These are phyloP conservation scores for Boletus sp. DNA, from an alignment of 1,284 basidiomycete genomes.

Conservation along the genomic window DNA sequence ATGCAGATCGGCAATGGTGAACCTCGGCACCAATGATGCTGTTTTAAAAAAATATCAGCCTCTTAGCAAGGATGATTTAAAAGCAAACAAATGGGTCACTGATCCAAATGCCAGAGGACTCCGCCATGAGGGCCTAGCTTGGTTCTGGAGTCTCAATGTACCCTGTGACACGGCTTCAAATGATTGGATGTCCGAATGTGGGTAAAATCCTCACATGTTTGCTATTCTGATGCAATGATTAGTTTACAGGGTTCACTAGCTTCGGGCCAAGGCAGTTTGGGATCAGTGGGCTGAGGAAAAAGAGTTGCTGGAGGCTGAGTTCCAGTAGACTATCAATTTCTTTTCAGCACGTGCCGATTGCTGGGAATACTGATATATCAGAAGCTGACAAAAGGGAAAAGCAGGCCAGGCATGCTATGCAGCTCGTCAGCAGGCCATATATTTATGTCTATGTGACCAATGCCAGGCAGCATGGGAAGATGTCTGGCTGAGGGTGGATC, in stretches of 20 bases:
- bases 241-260: not conserved
- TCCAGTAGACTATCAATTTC: not conserved
- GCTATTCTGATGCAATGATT: not conserved
- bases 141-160: not conserved
- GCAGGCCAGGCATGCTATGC: too few species aligned
- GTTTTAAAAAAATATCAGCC: not conserved
- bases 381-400: too few species aligned
- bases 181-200: not conserved
- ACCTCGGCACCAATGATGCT: not conserved
- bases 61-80: not conserved
- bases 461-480: too few species aligned
- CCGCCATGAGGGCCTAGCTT: not conserved
- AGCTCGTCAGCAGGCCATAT: too few species aligned
- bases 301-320: not conserved
- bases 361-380: too few species aligned
- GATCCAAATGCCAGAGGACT: not conserved
- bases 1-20: not conserved
- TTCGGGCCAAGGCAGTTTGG: not conserved
- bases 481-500: too few species aligned
- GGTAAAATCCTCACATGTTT: too few species aligned
- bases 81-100: too few species aligned
- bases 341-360: too few species aligned
- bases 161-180: not conserved
- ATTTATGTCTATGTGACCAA: too few species aligned
- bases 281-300: not conserved